These are phyloP conservation scores for Cyclospora cayetanensis DNA, from an alignment of 169 alveolate genomes.

Conservation along the genomic window DNA sequence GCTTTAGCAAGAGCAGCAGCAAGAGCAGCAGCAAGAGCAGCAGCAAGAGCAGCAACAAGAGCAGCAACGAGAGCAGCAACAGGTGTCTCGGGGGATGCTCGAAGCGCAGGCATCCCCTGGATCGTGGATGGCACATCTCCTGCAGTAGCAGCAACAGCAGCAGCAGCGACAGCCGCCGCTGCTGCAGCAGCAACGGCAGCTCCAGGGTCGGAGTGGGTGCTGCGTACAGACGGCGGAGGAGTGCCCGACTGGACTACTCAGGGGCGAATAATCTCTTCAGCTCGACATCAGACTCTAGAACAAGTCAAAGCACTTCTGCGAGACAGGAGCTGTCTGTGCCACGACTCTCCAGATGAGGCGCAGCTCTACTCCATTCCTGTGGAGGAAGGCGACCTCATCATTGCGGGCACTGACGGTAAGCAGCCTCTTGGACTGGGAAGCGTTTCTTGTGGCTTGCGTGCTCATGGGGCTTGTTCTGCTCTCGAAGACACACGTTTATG, in stretches of 20 bases:
- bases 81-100: background rate
- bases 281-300: background rate
- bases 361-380: background rate
- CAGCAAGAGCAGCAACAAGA: background rate
- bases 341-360: background rate
- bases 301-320: background rate
- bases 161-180: background rate
- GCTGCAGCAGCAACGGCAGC: background rate
- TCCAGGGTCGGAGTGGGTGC: background rate
- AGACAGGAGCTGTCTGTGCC: background rate
- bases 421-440: too few species aligned
- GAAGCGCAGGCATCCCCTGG: background rate
- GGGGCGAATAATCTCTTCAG: background rate
- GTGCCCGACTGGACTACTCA: background rate
- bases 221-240: background rate
- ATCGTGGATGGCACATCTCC: background rate
- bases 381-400: background rate
- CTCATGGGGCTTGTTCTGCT: too few species aligned
- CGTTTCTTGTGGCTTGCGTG: too few species aligned
- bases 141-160: background rate
- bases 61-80: background rate
- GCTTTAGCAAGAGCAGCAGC: background rate
- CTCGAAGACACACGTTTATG: too few species aligned
- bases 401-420: background rate
- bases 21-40: background rate